Base-by-base conservation (phyloP, 2,329 filamentous ascomycete genomes). In the Periconia sp. region DNA sequence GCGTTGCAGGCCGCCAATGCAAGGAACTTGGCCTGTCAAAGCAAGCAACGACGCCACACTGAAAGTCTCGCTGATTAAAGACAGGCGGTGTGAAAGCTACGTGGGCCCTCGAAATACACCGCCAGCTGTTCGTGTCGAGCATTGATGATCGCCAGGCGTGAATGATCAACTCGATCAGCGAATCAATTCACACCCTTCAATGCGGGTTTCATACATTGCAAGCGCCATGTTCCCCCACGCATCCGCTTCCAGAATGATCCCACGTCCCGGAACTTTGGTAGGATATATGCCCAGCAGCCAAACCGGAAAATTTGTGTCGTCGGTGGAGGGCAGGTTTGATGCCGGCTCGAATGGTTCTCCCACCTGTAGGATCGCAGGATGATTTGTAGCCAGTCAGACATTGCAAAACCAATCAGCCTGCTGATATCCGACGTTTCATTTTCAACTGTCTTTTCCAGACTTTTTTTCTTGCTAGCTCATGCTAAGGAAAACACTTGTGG, bases 51-150 rank as follows among this genome's bases (percentile, higher is more conserved):
- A 40, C 40, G 43, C 39, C 44, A 28, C 36, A 26, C 33, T 29
- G 12, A 36, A 21, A 18, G 15, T 21, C 21, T 29, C 24, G 36
- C 40, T 38, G 28, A 36, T 36, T 31, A 7, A n/a, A 34, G 43
- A 47, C 33, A 38, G 48, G 50, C 50, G 48, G 50, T 54, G 50
- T 50, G 43, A 34, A 19, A 29, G 15, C 32, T 41, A 48, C 47
- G 41, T 54, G 43, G 43, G 33, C 37, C 11, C 16, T 16, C 25
- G 28, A 38, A 13, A 18, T 17, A 24, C 12, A 22, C 19, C 32
- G 13, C 30, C 43, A 40, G 29, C 39, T 42, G 15, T 32, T 18
- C 13, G 24, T 24, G 28, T 35, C 25, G n/a, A 30, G 9, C 26
- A 32, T 34, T 23, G 16, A 24, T 26, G 22, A 22, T n/a, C n/a